Evolutionary conservation across 768 basidiomycete species (phyloP).

Genomic region (Cubamyces lactineus): DNA sequence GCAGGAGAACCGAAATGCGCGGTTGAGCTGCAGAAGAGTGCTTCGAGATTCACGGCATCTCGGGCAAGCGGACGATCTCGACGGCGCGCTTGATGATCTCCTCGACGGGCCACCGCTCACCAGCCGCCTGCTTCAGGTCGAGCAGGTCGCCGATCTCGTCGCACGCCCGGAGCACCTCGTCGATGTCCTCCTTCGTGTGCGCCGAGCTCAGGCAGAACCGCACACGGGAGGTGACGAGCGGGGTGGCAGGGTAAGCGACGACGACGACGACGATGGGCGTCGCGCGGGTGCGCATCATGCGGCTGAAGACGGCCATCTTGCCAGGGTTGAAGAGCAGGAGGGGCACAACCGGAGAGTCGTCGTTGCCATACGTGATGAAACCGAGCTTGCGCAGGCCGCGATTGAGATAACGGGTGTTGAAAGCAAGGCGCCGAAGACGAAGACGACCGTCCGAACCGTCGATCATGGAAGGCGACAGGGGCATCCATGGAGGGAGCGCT

Average conservation of each 20-base stretch:
- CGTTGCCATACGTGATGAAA: constrained; percentile 94
- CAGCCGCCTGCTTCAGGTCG: constrained; percentile 81
- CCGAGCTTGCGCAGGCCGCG: constrained; percentile 86
- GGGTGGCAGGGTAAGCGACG: constrained; percentile 89
- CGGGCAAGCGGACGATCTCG: constrained; percentile 63
- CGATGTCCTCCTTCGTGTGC: constrained; percentile 97
- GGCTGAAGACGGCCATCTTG: constrained; percentile 90
- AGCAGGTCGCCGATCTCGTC: constrained; percentile 91
- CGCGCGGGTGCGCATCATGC: constrained; percentile 77
- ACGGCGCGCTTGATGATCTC: constrained; percentile 71
- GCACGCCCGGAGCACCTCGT: constrained; percentile 79
- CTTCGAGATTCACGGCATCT: constrained; percentile 24
- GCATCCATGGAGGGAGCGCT: constrained; percentile 77
- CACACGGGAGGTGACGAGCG: constrained; percentile 84
- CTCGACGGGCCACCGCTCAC: constrained; percentile 79
- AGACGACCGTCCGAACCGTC: constrained; percentile 85
- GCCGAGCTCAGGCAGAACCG: constrained; percentile 93
- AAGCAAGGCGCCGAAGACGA: constrained; percentile 86
- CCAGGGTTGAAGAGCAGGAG: constrained; percentile 90
- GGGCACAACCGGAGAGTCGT: constrained; percentile 91
- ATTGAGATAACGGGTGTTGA: constrained; percentile 93
- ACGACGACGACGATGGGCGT: constrained; percentile 89
- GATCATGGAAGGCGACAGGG: constrained; percentile 68
- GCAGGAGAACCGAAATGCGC: background rate
- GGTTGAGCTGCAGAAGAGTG: constrained; percentile 4